Percentiles rank a stretch among this genome's conserved stretches.
Conservation (phyloP, 2,329 filamentous ascomycete genomes). For the Alternaria incomplexa region DNA sequence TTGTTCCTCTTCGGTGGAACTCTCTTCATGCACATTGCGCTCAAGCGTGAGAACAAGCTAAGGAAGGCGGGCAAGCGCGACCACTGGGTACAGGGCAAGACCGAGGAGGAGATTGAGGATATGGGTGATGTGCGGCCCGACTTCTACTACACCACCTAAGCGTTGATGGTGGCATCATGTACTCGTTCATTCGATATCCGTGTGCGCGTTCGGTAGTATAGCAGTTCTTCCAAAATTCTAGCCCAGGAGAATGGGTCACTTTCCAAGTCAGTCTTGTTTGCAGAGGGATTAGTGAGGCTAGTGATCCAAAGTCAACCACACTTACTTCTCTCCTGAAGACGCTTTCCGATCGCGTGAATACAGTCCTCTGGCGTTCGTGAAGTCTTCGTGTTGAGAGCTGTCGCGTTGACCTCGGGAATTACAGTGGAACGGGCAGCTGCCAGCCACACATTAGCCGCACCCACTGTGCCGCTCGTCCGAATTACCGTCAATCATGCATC, state of each 20-base stretch:
- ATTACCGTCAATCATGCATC: not conserved
- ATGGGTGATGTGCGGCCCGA: slow-evolving; percentile 73
- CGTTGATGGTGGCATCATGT: not conserved
- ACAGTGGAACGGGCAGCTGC: not conserved
- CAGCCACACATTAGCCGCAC: not conserved
- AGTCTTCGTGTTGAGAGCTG: not conserved
- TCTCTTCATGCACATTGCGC: slow-evolving; percentile 66
- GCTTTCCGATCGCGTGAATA: not conserved
- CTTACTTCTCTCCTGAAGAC: not conserved
- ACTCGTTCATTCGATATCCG: not conserved
- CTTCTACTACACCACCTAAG: slow-evolving; percentile 70
- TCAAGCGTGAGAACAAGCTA: slow-evolving; percentile 72
- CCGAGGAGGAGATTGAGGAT: slow-evolving; percentile 65
- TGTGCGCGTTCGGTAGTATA: not conserved
- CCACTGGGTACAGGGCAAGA: slow-evolving; percentile 69
- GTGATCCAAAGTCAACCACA: not conserved
- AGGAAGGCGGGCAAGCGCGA: slow-evolving; percentile 70
- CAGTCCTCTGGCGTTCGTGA: not conserved
- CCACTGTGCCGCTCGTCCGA: slow-evolving; percentile 2
- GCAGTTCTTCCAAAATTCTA: not conserved
- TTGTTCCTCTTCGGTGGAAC: slow-evolving; percentile 75
- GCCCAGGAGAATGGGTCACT: not conserved
- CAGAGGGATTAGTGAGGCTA: not conserved
- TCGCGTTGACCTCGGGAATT: not conserved
- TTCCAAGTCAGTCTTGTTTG: not conserved